Base-by-base conservation (phyloP, 768 basidiomycete species). In the Lenzites betulinus region DNA sequence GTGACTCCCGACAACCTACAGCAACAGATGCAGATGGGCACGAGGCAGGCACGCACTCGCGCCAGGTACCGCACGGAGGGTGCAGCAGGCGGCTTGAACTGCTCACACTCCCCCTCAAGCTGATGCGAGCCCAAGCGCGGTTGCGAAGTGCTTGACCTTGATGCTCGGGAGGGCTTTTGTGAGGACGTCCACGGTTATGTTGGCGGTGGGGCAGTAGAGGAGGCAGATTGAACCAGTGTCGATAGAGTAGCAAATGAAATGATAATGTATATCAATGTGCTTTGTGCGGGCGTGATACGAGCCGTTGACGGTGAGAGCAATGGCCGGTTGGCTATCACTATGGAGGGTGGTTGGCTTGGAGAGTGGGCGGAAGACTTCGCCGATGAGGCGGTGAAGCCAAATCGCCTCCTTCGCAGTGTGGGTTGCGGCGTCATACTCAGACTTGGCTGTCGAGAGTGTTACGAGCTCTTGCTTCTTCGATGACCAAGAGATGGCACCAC, bases 181-280 rank as follows among this genome's bases (percentile, higher is more conserved):
- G 25, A 76, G 63, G 8, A 63, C 63, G 58, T 76, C 76, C 2
- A 75, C 75, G 9, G 66, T n/a, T 63, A 70, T 73, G 20, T 70
- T 54, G 3, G 58, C 62, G 1, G 71, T 74, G 6, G 72, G 69
- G 47, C 70, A 70, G 56, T 72, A 70, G 11, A 43, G 23, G 16
- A 75, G 54, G 8, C 39, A 15, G 44, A 76, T 60, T 6, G 51
- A 49, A 7, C 64, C 63, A 20, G 64, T 58, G 13, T 66, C 62
- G 20, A 77, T 55, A 20, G 44, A 36, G 3, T 69, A 64, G 8
- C 71, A 67, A 41, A 75, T 64, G 44, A 66, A 73, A 69, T 75
- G 70, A 54, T 71, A 72, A 1, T 65, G 66, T n/a, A 78, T 69
- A 41, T 74, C 69, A 52, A 79, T 77, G 64, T 79, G 77, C 59